Conservation (phyloP, 495 filamentous ascomycete genomes). For the Cenococcum geophilum region DNA sequence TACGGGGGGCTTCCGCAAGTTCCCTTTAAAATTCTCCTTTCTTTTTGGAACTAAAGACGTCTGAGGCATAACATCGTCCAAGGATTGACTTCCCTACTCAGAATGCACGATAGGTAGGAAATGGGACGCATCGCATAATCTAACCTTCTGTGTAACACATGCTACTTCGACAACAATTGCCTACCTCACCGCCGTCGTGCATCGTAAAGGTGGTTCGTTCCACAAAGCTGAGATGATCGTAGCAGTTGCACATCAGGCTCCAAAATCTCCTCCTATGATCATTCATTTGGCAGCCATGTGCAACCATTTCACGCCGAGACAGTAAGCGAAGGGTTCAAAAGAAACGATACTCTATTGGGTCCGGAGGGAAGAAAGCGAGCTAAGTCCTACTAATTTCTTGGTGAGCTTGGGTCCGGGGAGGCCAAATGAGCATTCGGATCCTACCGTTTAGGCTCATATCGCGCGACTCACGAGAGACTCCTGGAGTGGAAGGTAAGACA, state of each 20-base stretch:
- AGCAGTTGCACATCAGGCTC: neutral
- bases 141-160: conserved; percentile 1
- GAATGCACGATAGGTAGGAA: neutral
- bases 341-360: conserved; percentile 14
- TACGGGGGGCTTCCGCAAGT: too few species aligned
- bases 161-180: neutral
- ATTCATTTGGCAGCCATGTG: neutral
- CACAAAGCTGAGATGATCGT: neutral
- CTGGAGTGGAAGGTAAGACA: neutral
- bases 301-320: conserved; percentile 8
- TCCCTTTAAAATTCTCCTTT: too few species aligned
- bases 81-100: neutral
- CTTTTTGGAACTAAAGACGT: too few species aligned
- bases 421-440: conserved; percentile 13
- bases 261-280: conserved; percentile 3
- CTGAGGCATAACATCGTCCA: too few species aligned
- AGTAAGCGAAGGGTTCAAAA: conserved; percentile 13
- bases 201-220: neutral
- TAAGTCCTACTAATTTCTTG: neutral
- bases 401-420: conserved; percentile 12
- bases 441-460: neutral
- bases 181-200: conserved; percentile 1
- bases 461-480: neutral
- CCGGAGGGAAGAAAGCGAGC: neutral
- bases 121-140: conserved; percentile 9